phyloP scores from a whole-genome alignment of 768 basidiomycete species.

The Boletus tylopilopsis region DNA sequence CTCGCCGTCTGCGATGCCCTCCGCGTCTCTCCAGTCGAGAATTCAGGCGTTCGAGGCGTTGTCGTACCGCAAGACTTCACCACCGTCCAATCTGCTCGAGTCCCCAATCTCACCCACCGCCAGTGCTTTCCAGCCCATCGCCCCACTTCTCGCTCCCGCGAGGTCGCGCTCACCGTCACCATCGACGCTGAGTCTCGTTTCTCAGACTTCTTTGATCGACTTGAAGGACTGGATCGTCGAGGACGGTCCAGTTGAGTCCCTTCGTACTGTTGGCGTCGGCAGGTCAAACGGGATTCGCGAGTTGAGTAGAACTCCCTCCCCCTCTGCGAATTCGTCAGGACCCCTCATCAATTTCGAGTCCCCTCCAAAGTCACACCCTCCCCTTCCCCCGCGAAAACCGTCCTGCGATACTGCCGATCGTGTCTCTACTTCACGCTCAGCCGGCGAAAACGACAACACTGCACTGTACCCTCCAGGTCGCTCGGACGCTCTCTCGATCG shows the following conservation, averaged over 20 bases:
- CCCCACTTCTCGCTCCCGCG: slow-evolving; percentile 31
- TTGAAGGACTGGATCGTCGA: slow-evolving; percentile 73
- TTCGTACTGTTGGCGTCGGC: slow-evolving; percentile 2
- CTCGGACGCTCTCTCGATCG: slow-evolving; percentile 51
- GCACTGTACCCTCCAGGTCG: slow-evolving; percentile 31
- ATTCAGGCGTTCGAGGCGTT: slow-evolving; percentile 65
- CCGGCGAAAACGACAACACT: slow-evolving; percentile 15
- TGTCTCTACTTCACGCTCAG: slow-evolving; percentile 28
- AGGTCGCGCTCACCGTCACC: slow-evolving; percentile 44
- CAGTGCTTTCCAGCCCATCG: slow-evolving; percentile 40
- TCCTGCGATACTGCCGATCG: slow-evolving; percentile 48
- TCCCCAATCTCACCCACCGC: slow-evolving; percentile 48
- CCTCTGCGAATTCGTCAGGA: slow-evolving; percentile 22
- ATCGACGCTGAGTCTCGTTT: slow-evolving; percentile 35
- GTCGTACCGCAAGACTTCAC: slow-evolving; percentile 13
- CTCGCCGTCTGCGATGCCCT: slow-evolving; percentile 33
- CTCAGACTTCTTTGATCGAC: slow-evolving; percentile 64
- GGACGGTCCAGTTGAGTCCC: slow-evolving; percentile 42
- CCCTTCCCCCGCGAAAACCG: slow-evolving; percentile 65
- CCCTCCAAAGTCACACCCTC: slow-evolving; percentile 47
- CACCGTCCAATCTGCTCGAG: slow-evolving; percentile 39
- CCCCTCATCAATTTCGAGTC: slow-evolving; percentile 59
- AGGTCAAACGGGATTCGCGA: slow-evolving; percentile 18
- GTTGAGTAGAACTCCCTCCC: slow-evolving; percentile 24
- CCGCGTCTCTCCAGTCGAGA: slow-evolving; percentile 50